Base-by-base conservation (phyloP, 306 rosid species). In the Gillenia trifoliata region DNA sequence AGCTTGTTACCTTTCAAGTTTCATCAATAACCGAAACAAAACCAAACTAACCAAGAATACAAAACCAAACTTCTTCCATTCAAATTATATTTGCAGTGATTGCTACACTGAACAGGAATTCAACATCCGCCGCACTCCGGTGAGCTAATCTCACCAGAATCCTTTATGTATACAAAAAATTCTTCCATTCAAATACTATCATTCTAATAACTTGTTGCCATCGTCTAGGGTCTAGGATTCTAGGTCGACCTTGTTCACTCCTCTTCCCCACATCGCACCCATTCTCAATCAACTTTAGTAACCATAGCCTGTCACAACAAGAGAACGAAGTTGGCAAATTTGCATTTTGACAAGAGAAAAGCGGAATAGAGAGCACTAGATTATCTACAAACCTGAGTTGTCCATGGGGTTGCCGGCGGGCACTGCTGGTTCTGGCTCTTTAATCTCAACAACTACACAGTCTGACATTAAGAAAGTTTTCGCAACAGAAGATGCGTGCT, bases 381-480 rank as follows among this genome's bases (percentile, higher is more conserved):
- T 22, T 16, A 10, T 34, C 66, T 31, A 72, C 74, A 23, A 72
- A 92, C 99, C 99, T 85, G 99, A 92, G 67, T 72, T 79, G 87
- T 95, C 99, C 99, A 95, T 95, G 64, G 99, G 99, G 81, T 82
- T 92, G 16, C 96, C 99, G 4, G 83, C 91, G 43, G 92, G 77
- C 31, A 72, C 88, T 29, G 81, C 88, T 16, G 81, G 31, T 65
- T 95, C 99, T 0, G 98, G 99, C 82, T 95, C 99, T 86, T 95
- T 95, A 19, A 95, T 95, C 89, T 95, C 99, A 47, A 92, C 99
- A 74, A 95, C 99, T 41, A 95, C 99, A 67, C 99, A 95, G 47
- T 95, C 99, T 8, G 99, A 95, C 99, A 95, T 95, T 62, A 95
- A 80, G 88, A 95, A 95, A 30, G 99, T 95, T 71, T 95, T 95